These are phyloP conservation scores for Choanephora cucurbitarum DNA, from an alignment of 371 early-diverging fungal species.

Conservation along the genomic window DNA sequence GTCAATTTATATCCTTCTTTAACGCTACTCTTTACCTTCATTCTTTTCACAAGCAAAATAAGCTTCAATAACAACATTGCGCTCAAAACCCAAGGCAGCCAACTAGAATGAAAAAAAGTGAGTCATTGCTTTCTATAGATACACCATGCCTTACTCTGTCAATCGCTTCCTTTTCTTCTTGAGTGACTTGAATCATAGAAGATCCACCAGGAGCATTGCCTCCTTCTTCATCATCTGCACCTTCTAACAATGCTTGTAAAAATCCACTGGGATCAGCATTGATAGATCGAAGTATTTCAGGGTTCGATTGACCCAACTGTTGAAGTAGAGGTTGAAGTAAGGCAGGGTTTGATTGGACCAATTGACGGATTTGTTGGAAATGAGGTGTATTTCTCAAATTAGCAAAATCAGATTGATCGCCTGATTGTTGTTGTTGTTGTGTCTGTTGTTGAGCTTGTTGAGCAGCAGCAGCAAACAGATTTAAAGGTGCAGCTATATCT, in stretches of 20 bases:
- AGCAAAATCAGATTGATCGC: slow-evolving; percentile 48
- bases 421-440: slow-evolving; percentile 46
- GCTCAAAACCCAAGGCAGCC: slow-evolving; percentile 87
- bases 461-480: slow-evolving; percentile 61
- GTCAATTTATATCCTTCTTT: not conserved
- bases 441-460: slow-evolving; percentile 40
- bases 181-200: slow-evolving; percentile 80
- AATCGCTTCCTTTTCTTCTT: slow-evolving; percentile 91
- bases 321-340: slow-evolving; percentile 86
- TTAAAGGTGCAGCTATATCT: slow-evolving; percentile 49
- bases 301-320: slow-evolving; percentile 84
- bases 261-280: slow-evolving; percentile 83
- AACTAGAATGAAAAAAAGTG: slow-evolving; percentile 49
- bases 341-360: slow-evolving; percentile 86
- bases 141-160: slow-evolving; percentile 75
- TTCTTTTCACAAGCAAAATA: slow-evolving; percentile 97
- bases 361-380: slow-evolving; percentile 87
- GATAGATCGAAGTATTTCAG: slow-evolving; percentile 80
- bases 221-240: slow-evolving; percentile 57
- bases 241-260: slow-evolving; percentile 74
- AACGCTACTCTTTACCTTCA: slow-evolving; percentile 59
- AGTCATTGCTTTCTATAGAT: not conserved
- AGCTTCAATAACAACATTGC: slow-evolving; percentile 84
- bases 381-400: slow-evolving; percentile 80
- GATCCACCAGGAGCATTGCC: slow-evolving; percentile 48